phyloP scores from a whole-genome alignment of 176 grass and related monocot species.

The Tillandsia fasciculata region DNA sequence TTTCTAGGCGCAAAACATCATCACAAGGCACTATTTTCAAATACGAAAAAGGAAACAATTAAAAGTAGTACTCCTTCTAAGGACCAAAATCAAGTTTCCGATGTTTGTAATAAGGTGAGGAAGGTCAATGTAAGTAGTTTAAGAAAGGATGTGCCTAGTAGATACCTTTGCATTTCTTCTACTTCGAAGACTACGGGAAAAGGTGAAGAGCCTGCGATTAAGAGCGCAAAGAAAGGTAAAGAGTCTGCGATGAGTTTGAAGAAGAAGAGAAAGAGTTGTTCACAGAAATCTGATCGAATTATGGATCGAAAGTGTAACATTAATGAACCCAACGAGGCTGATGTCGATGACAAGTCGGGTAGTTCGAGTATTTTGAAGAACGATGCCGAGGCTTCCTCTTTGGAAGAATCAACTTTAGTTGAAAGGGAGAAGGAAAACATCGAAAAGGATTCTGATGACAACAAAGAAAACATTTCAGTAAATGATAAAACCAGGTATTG shows the following conservation, averaged over 20 bases:
- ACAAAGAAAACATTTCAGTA: conserved; percentile 56
- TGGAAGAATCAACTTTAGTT: no score
- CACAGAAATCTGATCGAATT: conserved; percentile 11
- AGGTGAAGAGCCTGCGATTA: conserved; percentile 18
- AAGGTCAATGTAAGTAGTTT: conserved; percentile 37
- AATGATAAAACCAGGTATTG: conserved; percentile 20
- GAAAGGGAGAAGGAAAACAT: no score
- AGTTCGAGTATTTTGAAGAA: no score
- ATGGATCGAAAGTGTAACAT: no score
- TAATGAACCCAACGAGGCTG: no score
- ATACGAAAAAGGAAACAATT: conserved; percentile 25
- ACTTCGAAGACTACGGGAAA: conserved; percentile 31
- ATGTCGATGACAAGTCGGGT: no score
- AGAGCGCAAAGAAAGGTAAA: conserved; percentile 13
- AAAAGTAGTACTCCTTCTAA: conserved; percentile 22
- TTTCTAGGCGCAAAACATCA: conserved; percentile 43
- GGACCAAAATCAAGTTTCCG: conserved; percentile 18
- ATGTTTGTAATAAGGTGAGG: conserved; percentile 39
- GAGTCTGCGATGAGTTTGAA: conserved; percentile 24
- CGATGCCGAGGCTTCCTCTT: no score
- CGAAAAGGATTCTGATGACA: conserved; percentile 21
- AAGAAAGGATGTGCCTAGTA: conserved; percentile 53
- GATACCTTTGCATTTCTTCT: conserved; percentile 39
- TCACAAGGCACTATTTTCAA: conserved; percentile 44
- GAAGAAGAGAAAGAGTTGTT: conserved; percentile 36